Evolutionary conservation across 805 yeast species (phyloP).

Genomic region (Saccharomycopsis capsularis): DNA sequence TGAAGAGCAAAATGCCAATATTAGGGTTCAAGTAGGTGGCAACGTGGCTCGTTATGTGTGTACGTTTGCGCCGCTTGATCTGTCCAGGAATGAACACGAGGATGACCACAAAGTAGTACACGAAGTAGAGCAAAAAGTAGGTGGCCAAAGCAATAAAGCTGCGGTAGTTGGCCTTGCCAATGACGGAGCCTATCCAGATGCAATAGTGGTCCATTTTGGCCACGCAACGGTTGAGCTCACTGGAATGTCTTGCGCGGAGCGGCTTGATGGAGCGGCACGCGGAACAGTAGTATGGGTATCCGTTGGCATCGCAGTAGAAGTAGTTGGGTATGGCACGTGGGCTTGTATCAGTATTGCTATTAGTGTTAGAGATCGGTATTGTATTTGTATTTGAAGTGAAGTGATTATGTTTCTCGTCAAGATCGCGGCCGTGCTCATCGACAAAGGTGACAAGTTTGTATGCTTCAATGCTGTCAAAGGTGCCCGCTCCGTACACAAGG

Average conservation of each 20-base stretch:
- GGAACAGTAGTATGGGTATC: constrained; percentile 73
- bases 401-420: not conserved
- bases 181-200: constrained; percentile 62
- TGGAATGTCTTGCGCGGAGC: constrained; percentile 65
- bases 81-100: constrained; percentile 14
- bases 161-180: constrained; percentile 59
- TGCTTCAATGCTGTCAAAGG: constrained; percentile 8
- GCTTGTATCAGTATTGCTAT: not conserved
- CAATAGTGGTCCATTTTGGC: constrained; percentile 82
- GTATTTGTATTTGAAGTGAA: no score
- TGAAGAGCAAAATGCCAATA: constrained; percentile 5
- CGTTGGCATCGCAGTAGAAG: constrained; percentile 64
- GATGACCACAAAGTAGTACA: constrained; percentile 10
- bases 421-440: constrained; percentile 10
- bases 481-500: constrained; percentile 17
- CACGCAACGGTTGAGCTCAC: constrained; percentile 48
- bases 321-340: constrained; percentile 38
- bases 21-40: constrained; percentile 16
- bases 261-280: constrained; percentile 59
- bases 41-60: not conserved
- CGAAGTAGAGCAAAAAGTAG: constrained; percentile 11
- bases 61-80: constrained; percentile 1
- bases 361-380: not conserved
- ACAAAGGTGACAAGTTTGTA: constrained; percentile 17
- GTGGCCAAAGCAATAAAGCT: constrained; percentile 15